Conservation (phyloP, 371 early-diverging fungal species). For the Rhizopus stolonifer region DNA sequence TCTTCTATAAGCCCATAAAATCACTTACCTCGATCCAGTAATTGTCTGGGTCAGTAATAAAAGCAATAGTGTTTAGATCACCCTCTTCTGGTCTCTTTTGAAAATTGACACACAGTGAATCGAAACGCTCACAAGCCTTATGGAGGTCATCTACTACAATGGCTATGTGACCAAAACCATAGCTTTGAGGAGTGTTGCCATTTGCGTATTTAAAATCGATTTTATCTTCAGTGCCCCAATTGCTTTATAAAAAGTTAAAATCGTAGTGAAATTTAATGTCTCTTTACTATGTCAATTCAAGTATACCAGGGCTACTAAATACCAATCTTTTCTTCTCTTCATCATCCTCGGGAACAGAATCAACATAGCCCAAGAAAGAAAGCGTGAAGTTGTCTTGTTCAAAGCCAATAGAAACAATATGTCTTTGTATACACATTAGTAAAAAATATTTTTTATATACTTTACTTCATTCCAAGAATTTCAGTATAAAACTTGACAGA, state of each 20-base stretch:
- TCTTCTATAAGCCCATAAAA: too few species aligned
- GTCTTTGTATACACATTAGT: too few species aligned
- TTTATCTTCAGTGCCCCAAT: constrained; percentile 86
- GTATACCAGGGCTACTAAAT: constrained; percentile 70
- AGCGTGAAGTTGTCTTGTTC: constrained; percentile 72
- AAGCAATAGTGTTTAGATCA: constrained; percentile 82
- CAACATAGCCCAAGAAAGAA: constrained; percentile 72
- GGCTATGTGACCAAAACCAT: constrained; percentile 85
- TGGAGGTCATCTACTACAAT: constrained; percentile 79
- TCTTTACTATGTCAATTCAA: constrained; percentile 81
- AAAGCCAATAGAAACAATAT: constrained; percentile 58
- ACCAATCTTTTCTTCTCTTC: constrained; percentile 57
- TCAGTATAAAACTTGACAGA: constrained; percentile 78
- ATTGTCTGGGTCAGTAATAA: constrained; percentile 85
- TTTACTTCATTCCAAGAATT: constrained; percentile 82
- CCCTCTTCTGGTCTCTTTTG: constrained; percentile 78
- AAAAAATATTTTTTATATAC: background rate
- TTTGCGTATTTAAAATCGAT: constrained; percentile 66
- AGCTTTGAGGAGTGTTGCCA: constrained; percentile 70
- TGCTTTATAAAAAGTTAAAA: constrained; percentile 35
- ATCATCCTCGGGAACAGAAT: constrained; percentile 45
- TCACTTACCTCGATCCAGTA: constrained; percentile 74
- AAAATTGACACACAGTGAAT: constrained; percentile 70
- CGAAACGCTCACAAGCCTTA: constrained; percentile 76
- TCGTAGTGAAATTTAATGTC: background rate